Conservation (phyloP, 306 rosid species). For the Dalbergia cultrata region DNA sequence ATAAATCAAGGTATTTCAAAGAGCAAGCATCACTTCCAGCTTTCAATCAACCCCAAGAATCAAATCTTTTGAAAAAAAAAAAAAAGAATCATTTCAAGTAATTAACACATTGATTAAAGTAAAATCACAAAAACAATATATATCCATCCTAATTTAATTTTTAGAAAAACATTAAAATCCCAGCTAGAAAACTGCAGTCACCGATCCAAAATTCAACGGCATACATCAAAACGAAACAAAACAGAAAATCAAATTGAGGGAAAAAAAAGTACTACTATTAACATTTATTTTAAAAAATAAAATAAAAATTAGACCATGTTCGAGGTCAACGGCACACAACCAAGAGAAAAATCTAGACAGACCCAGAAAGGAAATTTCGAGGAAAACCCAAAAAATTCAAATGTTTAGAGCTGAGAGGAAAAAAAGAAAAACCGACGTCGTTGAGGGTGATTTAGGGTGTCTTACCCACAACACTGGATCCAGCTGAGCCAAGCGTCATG, state of each 20-base stretch:
- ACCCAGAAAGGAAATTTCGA: not conserved
- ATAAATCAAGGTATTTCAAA: constrained; percentile 1
- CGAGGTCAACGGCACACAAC: constrained; percentile 44
- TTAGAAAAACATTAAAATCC: not conserved
- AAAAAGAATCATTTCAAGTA: not conserved
- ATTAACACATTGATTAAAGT: not conserved
- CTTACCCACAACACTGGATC: constrained; percentile 99
- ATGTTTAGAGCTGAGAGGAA: not conserved
- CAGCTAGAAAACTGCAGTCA: constrained; percentile 7
- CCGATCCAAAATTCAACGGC: constrained; percentile 14
- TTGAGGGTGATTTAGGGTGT: constrained; percentile 40
- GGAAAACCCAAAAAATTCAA: not conserved
- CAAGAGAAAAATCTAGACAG: constrained; percentile 12
- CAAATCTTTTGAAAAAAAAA: not conserved
- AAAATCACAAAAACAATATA: constrained; percentile 14
- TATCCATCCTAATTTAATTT: not conserved
- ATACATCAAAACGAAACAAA: not conserved
- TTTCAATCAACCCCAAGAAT: constrained; percentile 2
- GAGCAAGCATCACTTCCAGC: not conserved
- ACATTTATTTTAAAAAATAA: not conserved
- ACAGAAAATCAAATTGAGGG: not conserved
- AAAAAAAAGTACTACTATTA: not conserved
- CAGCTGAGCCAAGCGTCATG: constrained; percentile 99
- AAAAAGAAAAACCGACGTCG: not conserved
- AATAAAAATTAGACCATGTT: not conserved